Evolutionary conservation across 495 filamentous ascomycete genomes (phyloP).

Genomic region (Cryomyces minteri): DNA sequence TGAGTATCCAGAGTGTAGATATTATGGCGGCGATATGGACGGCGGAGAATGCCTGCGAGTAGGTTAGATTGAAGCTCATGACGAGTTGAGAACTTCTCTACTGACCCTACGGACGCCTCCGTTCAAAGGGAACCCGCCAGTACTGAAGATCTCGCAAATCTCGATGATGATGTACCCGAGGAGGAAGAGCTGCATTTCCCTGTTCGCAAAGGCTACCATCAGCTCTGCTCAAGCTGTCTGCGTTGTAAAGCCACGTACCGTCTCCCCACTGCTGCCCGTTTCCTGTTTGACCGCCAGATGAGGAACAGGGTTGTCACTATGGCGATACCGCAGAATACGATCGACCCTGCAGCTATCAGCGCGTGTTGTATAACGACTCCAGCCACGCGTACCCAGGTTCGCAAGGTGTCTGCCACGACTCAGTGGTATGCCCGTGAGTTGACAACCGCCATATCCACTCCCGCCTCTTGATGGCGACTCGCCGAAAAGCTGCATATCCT

Average conservation of each 20-base stretch:
- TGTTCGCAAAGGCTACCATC: constrained; percentile 17
- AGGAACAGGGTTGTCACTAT: constrained; percentile 48
- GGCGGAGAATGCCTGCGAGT: constrained; percentile 64
- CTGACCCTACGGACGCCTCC: constrained; percentile 47
- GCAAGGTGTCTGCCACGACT: constrained; percentile 43
- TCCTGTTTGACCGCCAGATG: constrained; percentile 68
- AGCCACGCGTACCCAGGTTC: constrained; percentile 61
- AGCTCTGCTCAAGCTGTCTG: background rate
- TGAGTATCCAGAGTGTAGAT: constrained; percentile 75
- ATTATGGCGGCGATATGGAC: constrained; percentile 80
- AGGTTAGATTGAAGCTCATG: background rate
- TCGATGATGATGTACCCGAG: constrained; percentile 71
- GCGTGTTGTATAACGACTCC: background rate
- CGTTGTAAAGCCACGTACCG: constrained; percentile 35
- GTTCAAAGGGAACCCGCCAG: constrained; percentile 69
- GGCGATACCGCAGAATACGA: constrained; percentile 60
- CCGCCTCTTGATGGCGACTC: constrained; percentile 28
- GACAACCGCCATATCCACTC: constrained; percentile 41
- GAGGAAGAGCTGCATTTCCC: constrained; percentile 93
- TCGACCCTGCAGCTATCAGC: constrained; percentile 47
- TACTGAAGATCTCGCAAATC: constrained; percentile 91
- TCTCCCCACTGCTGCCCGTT: constrained; percentile 85
- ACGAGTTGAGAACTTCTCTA: constrained; percentile 1
- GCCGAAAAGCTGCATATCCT: constrained; percentile 31
- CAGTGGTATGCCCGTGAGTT: constrained; percentile 53